Percentiles rank a stretch among this genome's conserved stretches.
Evolutionary conservation across 495 filamentous ascomycete genomes (phyloP).

Genomic region (Oleoguttula mirabilis): DNA sequence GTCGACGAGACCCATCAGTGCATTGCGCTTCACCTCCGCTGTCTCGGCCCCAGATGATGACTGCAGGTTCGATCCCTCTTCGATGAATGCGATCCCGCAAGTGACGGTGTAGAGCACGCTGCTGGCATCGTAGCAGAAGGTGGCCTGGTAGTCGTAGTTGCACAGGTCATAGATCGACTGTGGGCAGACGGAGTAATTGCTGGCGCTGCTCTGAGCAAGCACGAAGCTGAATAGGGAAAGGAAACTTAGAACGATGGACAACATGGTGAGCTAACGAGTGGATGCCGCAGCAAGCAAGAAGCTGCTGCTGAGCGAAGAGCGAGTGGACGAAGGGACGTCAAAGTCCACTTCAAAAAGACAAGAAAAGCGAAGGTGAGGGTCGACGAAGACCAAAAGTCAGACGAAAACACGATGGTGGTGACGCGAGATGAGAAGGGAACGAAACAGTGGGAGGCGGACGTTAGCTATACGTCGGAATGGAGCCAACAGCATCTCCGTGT

Average conservation of each 20-base stretch:
- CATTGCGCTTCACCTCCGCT: too few species aligned
- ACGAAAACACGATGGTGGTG: too few species aligned
- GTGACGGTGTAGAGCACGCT: constrained; percentile 10
- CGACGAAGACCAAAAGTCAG: background rate
- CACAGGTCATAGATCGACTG: constrained; percentile 1
- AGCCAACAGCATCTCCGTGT: too few species aligned
- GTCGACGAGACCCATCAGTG: background rate
- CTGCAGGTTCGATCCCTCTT: too few species aligned
- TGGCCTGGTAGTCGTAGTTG: constrained; percentile 3
- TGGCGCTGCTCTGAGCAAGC: background rate
- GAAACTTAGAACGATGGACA: background rate
- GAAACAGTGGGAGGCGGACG: too few species aligned
- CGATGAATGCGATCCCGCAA: constrained; percentile 4
- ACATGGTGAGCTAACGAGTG: constrained; percentile 2
- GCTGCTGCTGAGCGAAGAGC: background rate
- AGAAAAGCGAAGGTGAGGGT: background rate
- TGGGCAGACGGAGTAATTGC: constrained; percentile 8
- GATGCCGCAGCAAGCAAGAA: constrained; percentile 4
- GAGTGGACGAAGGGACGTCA: constrained; percentile 8
- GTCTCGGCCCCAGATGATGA: too few species aligned
- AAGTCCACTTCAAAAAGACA: background rate
- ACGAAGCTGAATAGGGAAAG: background rate
- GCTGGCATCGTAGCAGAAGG: constrained; percentile 9
- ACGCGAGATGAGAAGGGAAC: too few species aligned
- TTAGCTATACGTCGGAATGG: too few species aligned